phyloP scores from a whole-genome alignment of 2,329 filamentous ascomycete genomes.

The Eutypella sp. region DNA sequence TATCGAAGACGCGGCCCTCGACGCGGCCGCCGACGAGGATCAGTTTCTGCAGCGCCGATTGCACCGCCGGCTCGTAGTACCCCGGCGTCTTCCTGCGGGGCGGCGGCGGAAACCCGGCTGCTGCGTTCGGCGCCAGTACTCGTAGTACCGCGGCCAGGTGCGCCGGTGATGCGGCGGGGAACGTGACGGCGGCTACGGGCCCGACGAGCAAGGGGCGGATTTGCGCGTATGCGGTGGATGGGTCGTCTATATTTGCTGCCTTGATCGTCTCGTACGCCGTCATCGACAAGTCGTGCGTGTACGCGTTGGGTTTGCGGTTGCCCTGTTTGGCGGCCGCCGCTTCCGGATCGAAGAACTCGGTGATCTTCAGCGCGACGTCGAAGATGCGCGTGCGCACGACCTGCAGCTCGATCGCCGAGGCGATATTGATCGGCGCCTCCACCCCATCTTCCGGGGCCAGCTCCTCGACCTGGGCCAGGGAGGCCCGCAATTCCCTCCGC shows the following conservation, averaged over 20 bases:
- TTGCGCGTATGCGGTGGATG: slow-evolving; percentile 44
- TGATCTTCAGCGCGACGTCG: slow-evolving; percentile 74
- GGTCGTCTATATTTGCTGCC: slow-evolving; percentile 23
- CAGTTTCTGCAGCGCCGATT: slow-evolving; percentile 80
- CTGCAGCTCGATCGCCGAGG: slow-evolving; percentile 67
- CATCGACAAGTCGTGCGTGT: slow-evolving; percentile 49
- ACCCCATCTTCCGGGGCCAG: slow-evolving; percentile 29
- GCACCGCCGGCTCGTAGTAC: slow-evolving; percentile 75
- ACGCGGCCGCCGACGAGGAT: slow-evolving; percentile 81
- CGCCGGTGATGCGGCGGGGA: slow-evolving; percentile 77
- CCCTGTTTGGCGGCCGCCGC: slow-evolving; percentile 36
- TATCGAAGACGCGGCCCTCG: slow-evolving; percentile 79
- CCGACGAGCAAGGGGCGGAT: slow-evolving; percentile 76
- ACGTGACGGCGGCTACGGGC: slow-evolving; percentile 71
- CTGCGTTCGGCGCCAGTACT: slow-evolving; percentile 66
- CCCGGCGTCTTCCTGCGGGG: slow-evolving; percentile 69
- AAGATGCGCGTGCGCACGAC: slow-evolving; percentile 89
- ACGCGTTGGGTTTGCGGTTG: slow-evolving; percentile 33
- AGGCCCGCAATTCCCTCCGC: slow-evolving; percentile 59
- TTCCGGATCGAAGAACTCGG: slow-evolving; percentile 70
- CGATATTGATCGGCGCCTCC: slow-evolving; percentile 42
- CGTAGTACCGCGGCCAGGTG: slow-evolving; percentile 78
- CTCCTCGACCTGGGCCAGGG: slow-evolving; percentile 37
- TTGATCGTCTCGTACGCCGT: slow-evolving; percentile 47
- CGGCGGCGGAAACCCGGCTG: slow-evolving; percentile 66